A percentile compares a stretch with the other conserved stretches of the same genome.
phyloP scores from a whole-genome alignment of 2,329 filamentous ascomycete species.

The Alternaria solani region DNA sequence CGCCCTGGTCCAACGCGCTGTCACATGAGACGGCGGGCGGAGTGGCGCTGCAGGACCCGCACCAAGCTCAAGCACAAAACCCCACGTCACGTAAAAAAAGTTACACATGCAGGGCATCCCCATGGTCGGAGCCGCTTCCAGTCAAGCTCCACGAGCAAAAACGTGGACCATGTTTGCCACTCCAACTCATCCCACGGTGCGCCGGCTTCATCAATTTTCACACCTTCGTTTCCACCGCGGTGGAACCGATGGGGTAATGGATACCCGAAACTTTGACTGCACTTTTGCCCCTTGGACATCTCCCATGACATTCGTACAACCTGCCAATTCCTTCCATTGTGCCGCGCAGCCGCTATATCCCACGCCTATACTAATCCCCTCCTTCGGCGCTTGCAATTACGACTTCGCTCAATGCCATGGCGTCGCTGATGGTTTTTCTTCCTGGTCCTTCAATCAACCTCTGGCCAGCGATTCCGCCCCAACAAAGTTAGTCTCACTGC shows the following conservation, averaged over 20 bases:
- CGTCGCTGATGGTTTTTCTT: neutral
- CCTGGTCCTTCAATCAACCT: neutral
- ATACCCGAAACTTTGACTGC: constrained; percentile 5
- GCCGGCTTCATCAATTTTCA: constrained; percentile 28
- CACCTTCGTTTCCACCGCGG: constrained; percentile 6
- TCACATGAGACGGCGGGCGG: constrained; percentile 11
- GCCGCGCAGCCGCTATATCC: neutral
- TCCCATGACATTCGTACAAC: neutral
- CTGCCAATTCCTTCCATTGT: neutral
- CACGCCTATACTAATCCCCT: neutral
- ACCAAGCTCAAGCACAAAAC: constrained; percentile 16
- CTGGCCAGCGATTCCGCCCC: neutral
- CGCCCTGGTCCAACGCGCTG: constrained; percentile 4
- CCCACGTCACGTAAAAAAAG: constrained; percentile 44
- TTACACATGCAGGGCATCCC: constrained; percentile 28
- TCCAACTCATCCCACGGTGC: constrained; percentile 28
- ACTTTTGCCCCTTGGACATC: neutral
- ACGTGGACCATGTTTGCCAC: constrained; percentile 30
- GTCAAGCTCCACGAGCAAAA: constrained; percentile 15
- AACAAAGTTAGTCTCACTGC: constrained; percentile 24
- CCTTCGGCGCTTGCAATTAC: too few species aligned
- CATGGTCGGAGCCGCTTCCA: constrained; percentile 20
- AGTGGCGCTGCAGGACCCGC: neutral
- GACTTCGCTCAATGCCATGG: too few species aligned
- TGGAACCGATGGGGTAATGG: constrained; percentile 26